phyloP scores from a whole-genome alignment of 2,329 filamentous ascomycete genomes.

The Tolypocladium inflatum region DNA sequence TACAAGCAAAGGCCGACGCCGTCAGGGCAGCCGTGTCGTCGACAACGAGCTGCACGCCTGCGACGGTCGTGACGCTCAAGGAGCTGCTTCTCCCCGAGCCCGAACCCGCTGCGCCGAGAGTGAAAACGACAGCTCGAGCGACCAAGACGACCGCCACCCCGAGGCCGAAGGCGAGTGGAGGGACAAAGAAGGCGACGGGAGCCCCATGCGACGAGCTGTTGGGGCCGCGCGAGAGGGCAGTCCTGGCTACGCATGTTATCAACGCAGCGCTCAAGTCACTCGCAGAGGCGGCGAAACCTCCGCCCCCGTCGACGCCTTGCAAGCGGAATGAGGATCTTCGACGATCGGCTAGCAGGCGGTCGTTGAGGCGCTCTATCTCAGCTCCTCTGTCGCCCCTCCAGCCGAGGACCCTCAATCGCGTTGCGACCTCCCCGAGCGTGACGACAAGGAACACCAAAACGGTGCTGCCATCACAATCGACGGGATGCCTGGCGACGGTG shows the following conservation, averaged over 20 bases:
- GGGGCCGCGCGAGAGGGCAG: slow-evolving; percentile 45
- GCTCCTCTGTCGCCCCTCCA: slow-evolving; percentile 52
- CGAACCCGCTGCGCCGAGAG: slow-evolving; percentile 14
- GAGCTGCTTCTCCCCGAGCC: slow-evolving; percentile 31
- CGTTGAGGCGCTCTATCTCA: slow-evolving; percentile 45
- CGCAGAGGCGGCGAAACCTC: slow-evolving; percentile 52
- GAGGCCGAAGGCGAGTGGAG: slow-evolving; percentile 12
- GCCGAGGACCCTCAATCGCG: slow-evolving; percentile 50
- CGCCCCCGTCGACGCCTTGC: slow-evolving; percentile 19
- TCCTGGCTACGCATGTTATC: slow-evolving; percentile 63
- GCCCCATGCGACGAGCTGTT: slow-evolving; percentile 16
- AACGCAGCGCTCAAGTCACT: slow-evolving; percentile 62
- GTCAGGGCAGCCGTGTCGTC: slow-evolving; percentile 46
- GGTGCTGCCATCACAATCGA: slow-evolving; percentile 20
- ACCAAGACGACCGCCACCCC: slow-evolving; percentile 16
- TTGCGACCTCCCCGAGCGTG: slow-evolving; percentile 41
- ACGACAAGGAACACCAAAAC: slow-evolving; percentile 22
- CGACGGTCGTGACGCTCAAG: slow-evolving; percentile 36
- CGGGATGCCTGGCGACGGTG: slow-evolving; percentile 45
- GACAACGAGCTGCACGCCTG: slow-evolving; percentile 41
- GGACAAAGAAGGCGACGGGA: slow-evolving; percentile 6
- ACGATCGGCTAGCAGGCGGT: slow-evolving; percentile 26
- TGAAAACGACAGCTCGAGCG: slow-evolving; percentile 15
- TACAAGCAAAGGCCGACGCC: slow-evolving; percentile 34
- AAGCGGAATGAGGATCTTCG: slow-evolving; percentile 21